Evolutionary conservation across 352 stramenopile genomes (phyloP).

Genomic region (Thraustotheca clavata): DNA sequence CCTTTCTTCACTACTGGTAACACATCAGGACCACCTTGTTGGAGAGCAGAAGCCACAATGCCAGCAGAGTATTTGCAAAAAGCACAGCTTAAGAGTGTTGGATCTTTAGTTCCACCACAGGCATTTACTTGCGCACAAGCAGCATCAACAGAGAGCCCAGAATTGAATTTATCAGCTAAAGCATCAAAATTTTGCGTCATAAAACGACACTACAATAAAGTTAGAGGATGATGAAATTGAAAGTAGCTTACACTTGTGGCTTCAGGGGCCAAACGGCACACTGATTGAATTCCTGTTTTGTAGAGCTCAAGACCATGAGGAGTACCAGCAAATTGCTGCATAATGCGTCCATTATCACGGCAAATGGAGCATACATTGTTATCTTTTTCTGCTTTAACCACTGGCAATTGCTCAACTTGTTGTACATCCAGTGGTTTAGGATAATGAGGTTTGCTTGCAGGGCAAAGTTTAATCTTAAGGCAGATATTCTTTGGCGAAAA

Average conservation of each 20-base stretch:
- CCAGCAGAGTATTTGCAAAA: slow-evolving; percentile 75
- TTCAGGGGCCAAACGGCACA: slow-evolving; percentile 54
- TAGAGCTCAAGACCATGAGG: slow-evolving; percentile 43
- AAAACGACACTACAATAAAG: slow-evolving; percentile 34
- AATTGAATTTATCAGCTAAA: slow-evolving; percentile 46
- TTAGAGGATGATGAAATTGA: background rate
- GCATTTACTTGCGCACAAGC: slow-evolving; percentile 44
- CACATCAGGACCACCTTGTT: slow-evolving; percentile 33
- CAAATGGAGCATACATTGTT: slow-evolving; percentile 16
- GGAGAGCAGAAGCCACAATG: slow-evolving; percentile 35
- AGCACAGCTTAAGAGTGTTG: slow-evolving; percentile 39
- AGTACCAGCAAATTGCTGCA: slow-evolving; percentile 33
- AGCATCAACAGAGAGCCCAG: slow-evolving; percentile 36
- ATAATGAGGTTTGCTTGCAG: slow-evolving; percentile 9
- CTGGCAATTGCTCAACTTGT: background rate
- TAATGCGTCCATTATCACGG: slow-evolving; percentile 9
- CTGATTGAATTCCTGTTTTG: slow-evolving; percentile 34
- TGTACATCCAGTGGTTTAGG: slow-evolving; percentile 1
- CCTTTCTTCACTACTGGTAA: slow-evolving; percentile 52
- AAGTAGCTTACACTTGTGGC: slow-evolving; percentile 26
- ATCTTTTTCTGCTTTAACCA: background rate
- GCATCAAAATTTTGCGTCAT: slow-evolving; percentile 39
- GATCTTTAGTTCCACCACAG: slow-evolving; percentile 22
- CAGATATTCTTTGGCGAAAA: slow-evolving; percentile 42
- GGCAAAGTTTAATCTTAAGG: slow-evolving; percentile 32